Evolutionary conservation across 495 filamentous ascomycete genomes (phyloP), one percentile per base, ranked within the genome.

Genomic region (Podospora australis): DNA sequence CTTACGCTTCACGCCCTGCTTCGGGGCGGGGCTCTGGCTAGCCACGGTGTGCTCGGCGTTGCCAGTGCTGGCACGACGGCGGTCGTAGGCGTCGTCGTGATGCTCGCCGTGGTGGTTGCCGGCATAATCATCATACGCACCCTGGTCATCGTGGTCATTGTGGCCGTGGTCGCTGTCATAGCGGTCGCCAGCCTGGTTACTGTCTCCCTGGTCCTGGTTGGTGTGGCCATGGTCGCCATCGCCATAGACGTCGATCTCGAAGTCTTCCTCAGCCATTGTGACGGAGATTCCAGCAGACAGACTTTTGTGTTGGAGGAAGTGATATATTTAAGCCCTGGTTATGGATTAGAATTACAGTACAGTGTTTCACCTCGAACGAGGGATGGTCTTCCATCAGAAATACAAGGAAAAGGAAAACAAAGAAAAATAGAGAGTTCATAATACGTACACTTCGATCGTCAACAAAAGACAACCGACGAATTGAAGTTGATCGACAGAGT

Each of bases 181-280:
- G 66, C 94, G 88, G 63, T 92, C 88, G 73, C 90, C 90, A n/a
- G n/a, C n/a, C n/a, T n/a, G n/a, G 64, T 92, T 87, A 75, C 90
- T 91, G 62, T 89, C 84, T 67, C 87, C 86, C 69, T 95, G 87
- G 56, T 49, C 42, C 29, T 54, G 35, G 6, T 40, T 17, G 19
- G 52, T 76, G 41, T 62, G 62, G 23, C 72, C 65, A 17, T 61
- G 65, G 53, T 74, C 75, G 41, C 86, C 82, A 63, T 96, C 90
- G 53, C 88, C 91, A 65, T 96, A 96, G 69, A 96, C 90, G 66
- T 97, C 94, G 77, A 96, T 95, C 65, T 97, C 92, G 76, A 96
- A 97, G 60, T 95, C 90, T 68, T 92, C 89, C 66, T 97, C 92
- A 54, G 64, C 63, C 66, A 70, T 70, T 39, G 6, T 59, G 48